Percentiles rank a stretch among this genome's conserved stretches.
Evolutionary conservation across 129 eudicot species (phyloP).

Genomic region (Centrapalus pauciflorus): DNA sequence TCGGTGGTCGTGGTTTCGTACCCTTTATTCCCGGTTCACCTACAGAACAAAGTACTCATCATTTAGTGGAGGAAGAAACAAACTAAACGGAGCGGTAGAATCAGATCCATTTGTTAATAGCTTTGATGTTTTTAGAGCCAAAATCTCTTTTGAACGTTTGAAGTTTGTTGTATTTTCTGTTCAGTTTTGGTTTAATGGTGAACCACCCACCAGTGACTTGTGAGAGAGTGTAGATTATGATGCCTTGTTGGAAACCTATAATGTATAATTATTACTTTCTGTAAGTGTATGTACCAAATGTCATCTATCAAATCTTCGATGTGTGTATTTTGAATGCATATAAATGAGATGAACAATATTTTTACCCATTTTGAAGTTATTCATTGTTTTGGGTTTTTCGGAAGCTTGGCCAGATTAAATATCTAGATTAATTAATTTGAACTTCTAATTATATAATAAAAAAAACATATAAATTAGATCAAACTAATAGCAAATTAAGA

Average conservation of each 20-base stretch:
- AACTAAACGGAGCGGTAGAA: conserved; percentile 4
- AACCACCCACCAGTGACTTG: neutral
- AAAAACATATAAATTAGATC: too few relatives aligned
- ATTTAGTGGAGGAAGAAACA: conserved; percentile 24
- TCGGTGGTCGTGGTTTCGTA: conserved; percentile 98
- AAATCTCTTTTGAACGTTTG: neutral
- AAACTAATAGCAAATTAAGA: too few relatives aligned
- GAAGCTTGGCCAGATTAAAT: too few relatives aligned
- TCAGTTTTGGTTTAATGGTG: conserved; percentile 27
- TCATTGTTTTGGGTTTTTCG: neutral
- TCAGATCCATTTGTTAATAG: conserved; percentile 14
- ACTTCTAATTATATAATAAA: too few relatives aligned
- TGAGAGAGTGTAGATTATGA: conserved; percentile 26
- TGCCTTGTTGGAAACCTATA: neutral
- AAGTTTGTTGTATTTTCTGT: conserved; percentile 18
- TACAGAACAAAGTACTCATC: conserved; percentile 44
- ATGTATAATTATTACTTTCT: conserved; percentile 25
- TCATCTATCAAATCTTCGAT: neutral
- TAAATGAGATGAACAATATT: conserved; percentile 10
- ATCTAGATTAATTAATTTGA: too few relatives aligned
- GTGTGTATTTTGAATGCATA: conserved; percentile 11
- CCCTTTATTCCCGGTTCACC: conserved; percentile 86
- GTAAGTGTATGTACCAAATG: conserved; percentile 19
- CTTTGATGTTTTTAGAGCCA: neutral
- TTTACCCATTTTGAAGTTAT: too few relatives aligned